phyloP scores from a whole-genome alignment of 352 stramenopile genomes.

The Pythium periplocum region DNA sequence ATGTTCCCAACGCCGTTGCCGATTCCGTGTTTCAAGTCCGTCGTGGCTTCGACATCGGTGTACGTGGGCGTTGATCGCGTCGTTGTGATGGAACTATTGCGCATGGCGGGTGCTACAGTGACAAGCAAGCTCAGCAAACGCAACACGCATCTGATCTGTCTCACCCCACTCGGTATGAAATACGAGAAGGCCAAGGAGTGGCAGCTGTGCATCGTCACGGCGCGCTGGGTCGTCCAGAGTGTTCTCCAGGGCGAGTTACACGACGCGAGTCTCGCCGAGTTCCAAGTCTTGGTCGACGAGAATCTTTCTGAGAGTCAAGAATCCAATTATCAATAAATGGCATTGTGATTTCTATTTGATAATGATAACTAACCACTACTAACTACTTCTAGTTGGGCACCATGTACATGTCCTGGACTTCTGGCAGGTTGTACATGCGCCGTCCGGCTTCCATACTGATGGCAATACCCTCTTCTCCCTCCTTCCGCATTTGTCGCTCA shows the following conservation, averaged over 20 bases:
- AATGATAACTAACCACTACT: no score
- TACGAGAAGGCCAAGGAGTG: constrained; percentile 53
- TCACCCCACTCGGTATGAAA: constrained; percentile 48
- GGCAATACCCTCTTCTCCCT: constrained; percentile 32
- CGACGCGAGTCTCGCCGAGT: constrained; percentile 15
- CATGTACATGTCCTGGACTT: constrained; percentile 30
- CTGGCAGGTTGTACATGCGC: constrained; percentile 42
- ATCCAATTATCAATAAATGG: no score
- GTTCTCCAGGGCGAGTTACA: constrained; percentile 39
- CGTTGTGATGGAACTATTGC: constrained; percentile 53
- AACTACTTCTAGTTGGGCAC: no score
- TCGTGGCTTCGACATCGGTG: constrained; percentile 53
- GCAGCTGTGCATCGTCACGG: constrained; percentile 45
- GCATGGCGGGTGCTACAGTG: constrained; percentile 44
- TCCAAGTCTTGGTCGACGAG: constrained; percentile 18
- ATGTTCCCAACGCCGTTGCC: constrained; percentile 42
- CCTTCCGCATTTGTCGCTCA: constrained; percentile 46
- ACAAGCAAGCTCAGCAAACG: constrained; percentile 42
- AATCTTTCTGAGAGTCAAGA: no score
- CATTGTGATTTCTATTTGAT: no score
- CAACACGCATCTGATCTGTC: constrained; percentile 68
- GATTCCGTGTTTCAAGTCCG: constrained; percentile 37
- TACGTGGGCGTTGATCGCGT: constrained; percentile 56
- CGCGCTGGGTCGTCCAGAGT: constrained; percentile 66
- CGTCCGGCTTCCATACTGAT: constrained; percentile 40